Evolutionary conservation across 345 rosid genomes (phyloP), one percentile per base, ranked within the genome.

Genomic region (Pelargonium nanum): DNA sequence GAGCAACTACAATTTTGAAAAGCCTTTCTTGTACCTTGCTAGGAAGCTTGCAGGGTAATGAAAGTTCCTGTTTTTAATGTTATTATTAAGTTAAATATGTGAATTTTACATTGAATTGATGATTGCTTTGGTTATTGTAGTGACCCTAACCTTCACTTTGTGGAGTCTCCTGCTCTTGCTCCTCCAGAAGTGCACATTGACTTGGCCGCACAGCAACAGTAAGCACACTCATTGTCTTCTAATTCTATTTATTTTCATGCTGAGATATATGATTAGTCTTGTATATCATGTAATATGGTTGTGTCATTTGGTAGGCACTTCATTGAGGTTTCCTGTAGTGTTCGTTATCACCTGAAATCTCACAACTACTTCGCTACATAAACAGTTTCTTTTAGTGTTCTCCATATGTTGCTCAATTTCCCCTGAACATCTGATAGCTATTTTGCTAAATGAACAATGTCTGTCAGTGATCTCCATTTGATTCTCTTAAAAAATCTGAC

Each of bases 101-200:
- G 22, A 1, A 21, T 28, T 57, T 48, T 56, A 21, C 19, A 0
- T 34, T 45, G 59, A 20, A 53, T 55, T 65, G 53, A 23, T 57
- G 6, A 9, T 26, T 61, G 20, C 34, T 50, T 70, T 56, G 61
- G 24, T 44, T 26, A 55, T 58, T 63, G 8, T 26, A 86, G 94
- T 60, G 89, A 86, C 67, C 74, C 90, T 4, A 93, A 87, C 67
- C 82, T 93, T 56, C 96, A 93, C 84, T 93, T 93, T 68, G 99
- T 93, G 1, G 99, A 93, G 78, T 72, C 97, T 13, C 88, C 89
- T 25, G 99, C 97, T 20, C 86, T 89, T 58, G 91, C 87, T 58
- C 97, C 97, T 48, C 97, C 99, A 0, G 99, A 93, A 69, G 99
- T 93, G 15, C 87, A 77, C 10, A 75, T 89, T n/a, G 97, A 93